A percentile compares a stretch with the other conserved stretches of the same genome.
These are phyloP conservation scores for Sporothrix variecibatus DNA, from an alignment of 2,329 filamentous ascomycete species.

Conservation along the genomic window DNA sequence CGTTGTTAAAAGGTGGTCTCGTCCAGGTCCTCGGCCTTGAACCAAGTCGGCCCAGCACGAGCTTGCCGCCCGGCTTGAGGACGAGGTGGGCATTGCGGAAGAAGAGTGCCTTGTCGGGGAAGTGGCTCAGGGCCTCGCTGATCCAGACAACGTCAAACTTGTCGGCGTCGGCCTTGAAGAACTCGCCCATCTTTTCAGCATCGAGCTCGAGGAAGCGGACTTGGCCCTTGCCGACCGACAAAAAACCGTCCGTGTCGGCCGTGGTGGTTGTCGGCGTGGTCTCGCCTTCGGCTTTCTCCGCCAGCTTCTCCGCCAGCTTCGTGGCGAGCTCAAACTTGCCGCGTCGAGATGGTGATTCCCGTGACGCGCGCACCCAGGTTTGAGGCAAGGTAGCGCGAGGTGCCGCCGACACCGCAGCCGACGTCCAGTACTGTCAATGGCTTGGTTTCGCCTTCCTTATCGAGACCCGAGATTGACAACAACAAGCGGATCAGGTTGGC, in stretches of 20 bases:
- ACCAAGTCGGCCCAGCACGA: slow-evolving; percentile 66
- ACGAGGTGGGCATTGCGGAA: slow-evolving; percentile 55
- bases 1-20: slow-evolving; percentile 49
- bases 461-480: slow-evolving; percentile 49
- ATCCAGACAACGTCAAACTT: slow-evolving; percentile 63
- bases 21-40: slow-evolving; percentile 53
- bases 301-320: slow-evolving; percentile 51
- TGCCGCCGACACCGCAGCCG: slow-evolving; percentile 63
- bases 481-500: slow-evolving; percentile 58
- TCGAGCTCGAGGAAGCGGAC: slow-evolving; percentile 61
- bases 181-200: slow-evolving; percentile 60
- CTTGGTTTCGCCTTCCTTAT: slow-evolving; percentile 27
- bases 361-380: slow-evolving; percentile 55
- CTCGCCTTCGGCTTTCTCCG: slow-evolving; percentile 40
- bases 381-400: slow-evolving; percentile 56
- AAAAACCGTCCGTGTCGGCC: slow-evolving; percentile 38
- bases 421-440: slow-evolving; percentile 55
- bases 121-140: slow-evolving; percentile 61
- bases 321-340: slow-evolving; percentile 60
- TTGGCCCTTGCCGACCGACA: slow-evolving; percentile 46
- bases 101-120: slow-evolving; percentile 61
- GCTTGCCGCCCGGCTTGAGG: slow-evolving; percentile 51
- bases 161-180: slow-evolving; percentile 43
- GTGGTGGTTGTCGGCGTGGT: slow-evolving; percentile 30
- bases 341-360: slow-evolving; percentile 61